A percentile compares a stretch with the other conserved stretches of the same genome.
Evolutionary conservation across 1,284 basidiomycete genomes (phyloP).

Genomic region (Microbotryum silenes-acaulis): DNA sequence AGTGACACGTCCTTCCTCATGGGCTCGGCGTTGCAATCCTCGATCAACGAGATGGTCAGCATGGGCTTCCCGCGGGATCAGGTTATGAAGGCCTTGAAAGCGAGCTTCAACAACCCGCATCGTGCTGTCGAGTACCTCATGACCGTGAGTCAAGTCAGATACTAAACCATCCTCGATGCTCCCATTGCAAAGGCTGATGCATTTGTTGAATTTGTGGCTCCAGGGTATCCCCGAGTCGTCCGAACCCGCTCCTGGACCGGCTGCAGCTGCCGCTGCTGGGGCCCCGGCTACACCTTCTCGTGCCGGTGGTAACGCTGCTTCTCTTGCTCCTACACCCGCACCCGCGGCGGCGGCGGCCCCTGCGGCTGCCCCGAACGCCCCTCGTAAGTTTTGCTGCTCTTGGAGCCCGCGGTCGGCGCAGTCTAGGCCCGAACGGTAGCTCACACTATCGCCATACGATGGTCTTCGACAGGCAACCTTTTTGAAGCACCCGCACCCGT

Average conservation of each 20-base stretch:
- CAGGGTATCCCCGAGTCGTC: conserved; percentile 68
- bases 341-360: conserved; percentile 36
- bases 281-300: conserved; percentile 61
- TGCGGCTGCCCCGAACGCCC: conserved; percentile 12
- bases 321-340: conserved; percentile 42
- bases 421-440: not conserved
- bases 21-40: conserved; percentile 62
- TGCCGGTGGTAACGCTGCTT: conserved; percentile 33
- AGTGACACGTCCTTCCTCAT: conserved; percentile 47
- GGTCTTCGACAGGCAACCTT: conserved; percentile 37
- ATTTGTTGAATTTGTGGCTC: not conserved
- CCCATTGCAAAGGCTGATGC: not conserved
- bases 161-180: not conserved
- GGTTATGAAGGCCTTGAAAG: conserved; percentile 76
- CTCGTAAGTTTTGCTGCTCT: not conserved
- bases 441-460: not conserved
- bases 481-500: conserved; percentile 42
- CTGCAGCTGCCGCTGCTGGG: conserved; percentile 37
- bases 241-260: conserved; percentile 34
- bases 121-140: conserved; percentile 96
- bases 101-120: conserved; percentile 97
- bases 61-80: conserved; percentile 92
- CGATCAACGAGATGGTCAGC: conserved; percentile 74
- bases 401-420: not conserved
- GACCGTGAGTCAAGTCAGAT: conserved; percentile 53